Base-by-base conservation (phyloP, 805 yeast genomes). In the Sungouiozyma intestinalis region DNA sequence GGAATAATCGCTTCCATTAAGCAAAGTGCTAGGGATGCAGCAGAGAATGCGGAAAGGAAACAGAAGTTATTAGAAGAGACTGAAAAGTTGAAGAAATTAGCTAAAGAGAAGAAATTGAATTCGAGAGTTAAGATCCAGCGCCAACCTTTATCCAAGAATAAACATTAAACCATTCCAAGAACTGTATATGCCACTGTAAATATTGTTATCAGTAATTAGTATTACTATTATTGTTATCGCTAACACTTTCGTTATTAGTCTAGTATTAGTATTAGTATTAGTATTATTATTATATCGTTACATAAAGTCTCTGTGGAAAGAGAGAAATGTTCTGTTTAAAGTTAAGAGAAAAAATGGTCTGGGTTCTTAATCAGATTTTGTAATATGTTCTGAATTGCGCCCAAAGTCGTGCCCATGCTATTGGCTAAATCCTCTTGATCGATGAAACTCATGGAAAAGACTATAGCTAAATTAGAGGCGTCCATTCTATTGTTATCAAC, bases 381-480 rank as follows among this genome's bases (percentile, higher is more conserved):
- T 40, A 77, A 58, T 40, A 76, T 66, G 18, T 66, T 64, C 60
- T 77, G 81, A 55, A 76, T 64, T 3, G 74, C 71, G 17, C 78
- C 76, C 49, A 76, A 57, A 20, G 70, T 72, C 9, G 73, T 60
- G 14, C 77, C 73, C 65, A 72, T 73, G 37, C 69, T 65, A 15
- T 53, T 53, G 14, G 68, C 68, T 29, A 67, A 49, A 45, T 63
- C 65, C 33, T 66, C 72, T 50, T 66, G 69, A 48, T 66, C 62
- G 49, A 76, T 59, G 50, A 76, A 73, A 60, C 79, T 74, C 78
- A 77, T 77, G 3, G 81, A 71, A 53, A 90, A 81, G 5, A 90
- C 96, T 42, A 94, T 90, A 3, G 96, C 94, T 54, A 90, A 65
- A 57, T 90, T 90, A 1, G 86, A 79, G 2, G 94, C 76, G 43